phyloP scores from a whole-genome alignment of 2,329 filamentous ascomycete species.

The Trichoderma simmonsii region DNA sequence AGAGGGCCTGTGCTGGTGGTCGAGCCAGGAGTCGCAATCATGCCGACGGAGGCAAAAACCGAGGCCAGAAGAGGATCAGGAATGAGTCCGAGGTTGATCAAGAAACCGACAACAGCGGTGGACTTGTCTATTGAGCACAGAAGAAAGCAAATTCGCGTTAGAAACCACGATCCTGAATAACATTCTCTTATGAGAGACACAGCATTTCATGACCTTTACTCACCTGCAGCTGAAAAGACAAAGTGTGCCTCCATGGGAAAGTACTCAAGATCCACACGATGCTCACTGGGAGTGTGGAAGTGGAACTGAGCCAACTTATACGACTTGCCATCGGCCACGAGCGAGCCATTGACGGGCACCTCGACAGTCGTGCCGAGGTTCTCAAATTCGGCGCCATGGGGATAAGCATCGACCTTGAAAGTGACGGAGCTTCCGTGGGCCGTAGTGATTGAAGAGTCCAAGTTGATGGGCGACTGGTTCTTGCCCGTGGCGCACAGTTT shows the following conservation, averaged over 20 bases:
- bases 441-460: conserved; percentile 34
- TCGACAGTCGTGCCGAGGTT: conserved; percentile 53
- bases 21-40: conserved; percentile 39
- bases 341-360: conserved; percentile 46
- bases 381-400: conserved; percentile 42
- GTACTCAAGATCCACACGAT: conserved; percentile 43
- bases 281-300: conserved; percentile 60
- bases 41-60: conserved; percentile 37
- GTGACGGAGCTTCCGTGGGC: conserved; percentile 32
- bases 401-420: conserved; percentile 36
- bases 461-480: conserved; percentile 56
- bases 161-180: not conserved
- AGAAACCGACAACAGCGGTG: conserved; percentile 29
- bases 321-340: conserved; percentile 37
- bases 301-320: conserved; percentile 55
- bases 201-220: not conserved
- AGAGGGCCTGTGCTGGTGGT: conserved; percentile 36
- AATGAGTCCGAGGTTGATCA: conserved; percentile 3
- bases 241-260: conserved; percentile 33
- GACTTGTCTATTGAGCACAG: conserved; percentile 1
- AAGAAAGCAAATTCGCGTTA: not conserved
- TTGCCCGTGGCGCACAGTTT: conserved; percentile 45
- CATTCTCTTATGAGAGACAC: not conserved
- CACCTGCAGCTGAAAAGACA: conserved; percentile 25
- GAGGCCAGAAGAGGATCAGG: conserved; percentile 32